Base-by-base conservation (phyloP, 495 filamentous ascomycete species). In the Podospora anserina region DNA sequence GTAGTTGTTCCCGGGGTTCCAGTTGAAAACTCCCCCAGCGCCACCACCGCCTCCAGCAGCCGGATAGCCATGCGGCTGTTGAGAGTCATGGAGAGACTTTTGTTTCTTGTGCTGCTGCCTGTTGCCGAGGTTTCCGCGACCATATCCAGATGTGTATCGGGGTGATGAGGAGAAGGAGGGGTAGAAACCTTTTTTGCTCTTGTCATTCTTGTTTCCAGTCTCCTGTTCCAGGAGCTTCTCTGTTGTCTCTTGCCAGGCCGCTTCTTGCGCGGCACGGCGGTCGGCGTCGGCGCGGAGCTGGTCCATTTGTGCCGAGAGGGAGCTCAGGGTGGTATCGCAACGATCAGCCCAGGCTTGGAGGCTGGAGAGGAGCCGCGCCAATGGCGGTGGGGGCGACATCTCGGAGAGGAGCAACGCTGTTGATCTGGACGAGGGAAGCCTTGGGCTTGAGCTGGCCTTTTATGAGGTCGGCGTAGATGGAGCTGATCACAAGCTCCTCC, bases 401-500 rank as follows among this genome's bases (percentile, higher is more conserved):
- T 28, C 95, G 92, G 2, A 97, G 88, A 2, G 93, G 88, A 0
- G 93, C 86, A 57, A 96, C 88, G 70, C 90, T 87, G 64, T 90
- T 90, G 58, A 97, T 88, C 74, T 87, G 87, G 23, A 97, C 88
- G 69, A 83, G 83, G 20, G 89, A 86, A 67, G 87, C 80, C 59
- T 85, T 84, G 13, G 94, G 91, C 75, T 94, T 91, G 53, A 98
- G 90, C 69, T 92, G 92, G 7, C 88, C 95, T 27, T 84, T 84
- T 49, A 99, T 78, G 0, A 99, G 87, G 20, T 88, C 90, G 53
- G 90, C 86, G 84, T 97, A 98, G 78, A 97, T 91, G 71, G 93
- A 87, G 71, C 88, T 87, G 76, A 95, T 97, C 68, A 98, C 87
- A 65, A 98, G 89, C 71, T 93, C 88, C 83, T 99, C 95, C 72